phyloP scores from a whole-genome alignment of 2,329 filamentous ascomycete genomes.

The Nakataea oryzae region DNA sequence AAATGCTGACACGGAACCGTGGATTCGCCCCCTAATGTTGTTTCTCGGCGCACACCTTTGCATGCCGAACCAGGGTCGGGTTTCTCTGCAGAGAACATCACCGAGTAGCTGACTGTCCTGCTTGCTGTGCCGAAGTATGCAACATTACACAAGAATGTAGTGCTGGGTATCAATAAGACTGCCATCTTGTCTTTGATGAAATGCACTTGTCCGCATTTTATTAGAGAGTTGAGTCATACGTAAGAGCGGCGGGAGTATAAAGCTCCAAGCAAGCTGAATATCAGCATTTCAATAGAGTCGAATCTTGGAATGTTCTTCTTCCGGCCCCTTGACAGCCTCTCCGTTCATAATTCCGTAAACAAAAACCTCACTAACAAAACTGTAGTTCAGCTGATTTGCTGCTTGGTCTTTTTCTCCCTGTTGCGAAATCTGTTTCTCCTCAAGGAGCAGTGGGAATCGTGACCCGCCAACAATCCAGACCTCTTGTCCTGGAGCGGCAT shows the following conservation, averaged over 20 bases:
- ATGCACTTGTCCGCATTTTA: too few relatives aligned
- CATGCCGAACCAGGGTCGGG: background rate
- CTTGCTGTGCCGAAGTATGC: too few relatives aligned
- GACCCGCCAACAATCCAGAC: background rate
- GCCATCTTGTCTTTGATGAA: too few relatives aligned
- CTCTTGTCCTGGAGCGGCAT: background rate
- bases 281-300: too few relatives aligned
- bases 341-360: background rate
- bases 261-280: too few relatives aligned
- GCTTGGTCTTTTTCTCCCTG: background rate
- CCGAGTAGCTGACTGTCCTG: too few relatives aligned
- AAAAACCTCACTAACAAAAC: background rate
- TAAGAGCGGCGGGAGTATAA: too few relatives aligned
- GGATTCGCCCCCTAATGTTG: background rate
- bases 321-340: background rate
- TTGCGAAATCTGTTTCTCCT: background rate
- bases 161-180: too few relatives aligned
- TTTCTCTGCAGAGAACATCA: background rate
- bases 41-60: background rate
- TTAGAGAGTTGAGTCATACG: too few relatives aligned
- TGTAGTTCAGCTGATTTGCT: background rate
- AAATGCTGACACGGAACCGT: background rate
- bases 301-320: too few relatives aligned
- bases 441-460: background rate
- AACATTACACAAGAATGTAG: too few relatives aligned